A percentile compares a stretch with the other conserved stretches of the same genome.
Conservation (phyloP, 345 rosid genomes). For the Durio zibethinus region DNA sequence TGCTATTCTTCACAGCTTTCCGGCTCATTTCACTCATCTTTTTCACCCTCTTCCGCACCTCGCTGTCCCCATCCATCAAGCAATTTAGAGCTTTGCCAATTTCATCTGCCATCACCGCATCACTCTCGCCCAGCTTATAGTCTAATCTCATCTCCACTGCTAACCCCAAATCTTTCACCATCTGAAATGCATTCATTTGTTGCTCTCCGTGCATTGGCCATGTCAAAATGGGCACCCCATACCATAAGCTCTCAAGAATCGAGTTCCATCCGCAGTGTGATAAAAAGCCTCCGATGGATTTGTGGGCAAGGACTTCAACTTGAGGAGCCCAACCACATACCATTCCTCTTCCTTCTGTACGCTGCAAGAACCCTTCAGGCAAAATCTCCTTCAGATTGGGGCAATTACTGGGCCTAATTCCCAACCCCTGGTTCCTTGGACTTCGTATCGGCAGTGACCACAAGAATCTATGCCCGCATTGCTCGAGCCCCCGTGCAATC, state of each 20-base stretch:
- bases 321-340: slow-evolving; percentile 35
- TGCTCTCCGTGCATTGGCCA: slow-evolving; percentile 51
- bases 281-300: slow-evolving; percentile 33
- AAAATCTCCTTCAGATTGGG: slow-evolving; percentile 6
- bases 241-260: slow-evolving; percentile 43
- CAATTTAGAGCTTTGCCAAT: too few species aligned
- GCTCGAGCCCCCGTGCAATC: not conserved
- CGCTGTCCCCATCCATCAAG: too few species aligned
- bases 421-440: not conserved
- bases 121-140: too few species aligned
- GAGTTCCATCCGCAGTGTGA: slow-evolving; percentile 58
- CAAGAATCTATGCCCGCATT: not conserved
- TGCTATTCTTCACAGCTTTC: slow-evolving; percentile 21
- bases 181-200: slow-evolving; percentile 42
- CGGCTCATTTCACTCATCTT: slow-evolving; percentile 22
- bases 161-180: too few species aligned
- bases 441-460: not conserved
- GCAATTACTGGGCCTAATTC: not conserved
- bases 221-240: slow-evolving; percentile 34
- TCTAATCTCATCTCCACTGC: too few species aligned
- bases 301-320: slow-evolving; percentile 34
- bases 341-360: slow-evolving; percentile 23
- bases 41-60: slow-evolving; percentile 24
- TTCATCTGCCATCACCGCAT: too few species aligned
- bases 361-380: slow-evolving; percentile 34